Evolutionary conservation across 176 grass and related monocot genomes (phyloP), one percentile per base, ranked within the genome.

Genomic region (Lolium multiflorum): DNA sequence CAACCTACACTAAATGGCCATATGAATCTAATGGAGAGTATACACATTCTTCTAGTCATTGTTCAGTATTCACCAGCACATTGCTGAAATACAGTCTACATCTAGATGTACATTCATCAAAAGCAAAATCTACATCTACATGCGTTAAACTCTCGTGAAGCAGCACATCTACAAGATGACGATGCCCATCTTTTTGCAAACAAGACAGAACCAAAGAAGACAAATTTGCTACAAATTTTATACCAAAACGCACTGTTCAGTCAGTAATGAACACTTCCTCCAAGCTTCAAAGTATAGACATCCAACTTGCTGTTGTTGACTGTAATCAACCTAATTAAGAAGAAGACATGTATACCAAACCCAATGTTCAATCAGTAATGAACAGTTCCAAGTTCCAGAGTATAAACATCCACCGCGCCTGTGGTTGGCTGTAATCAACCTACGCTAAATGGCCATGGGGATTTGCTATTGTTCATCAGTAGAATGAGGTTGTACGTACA

Each of bases 381-480:
- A 86, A 21, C 59, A 51, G 8, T 85, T 54, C 44, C 43, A 72
- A 59, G 43, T 81, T 74, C 54, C 55, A 72, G 25, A 35, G 50
- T 90, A 90, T 54, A 10, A 70, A 77, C 88, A 86, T 76, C 51
- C 73, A 50, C 52, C 72, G 78, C 56, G 25, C 26, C 26, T 35
- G 68, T 43, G 18, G 67, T 56, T 52, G 39, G 48, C 78, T 31
- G 78, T 76, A 79, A 86, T 41, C 20, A 58, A 82, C 60, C 83
- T 86, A 82, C 43, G 22, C 78, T 86, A 86, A 48, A 81, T 81
- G 25, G 9, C 62, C 83, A 52, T 83, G 7, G 3, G 84, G 55
- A 79, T 82, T 54, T 78, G 16, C 71, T 85, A 82, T 60, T 39
- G 51, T 78, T 79, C 72, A 87, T 83, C 64, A 83, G 65, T 83